Evolutionary conservation across 371 early-diverging fungal genomes (phyloP), one percentile per base, ranked within the genome.

Genomic region (Mucor circinelloides): DNA sequence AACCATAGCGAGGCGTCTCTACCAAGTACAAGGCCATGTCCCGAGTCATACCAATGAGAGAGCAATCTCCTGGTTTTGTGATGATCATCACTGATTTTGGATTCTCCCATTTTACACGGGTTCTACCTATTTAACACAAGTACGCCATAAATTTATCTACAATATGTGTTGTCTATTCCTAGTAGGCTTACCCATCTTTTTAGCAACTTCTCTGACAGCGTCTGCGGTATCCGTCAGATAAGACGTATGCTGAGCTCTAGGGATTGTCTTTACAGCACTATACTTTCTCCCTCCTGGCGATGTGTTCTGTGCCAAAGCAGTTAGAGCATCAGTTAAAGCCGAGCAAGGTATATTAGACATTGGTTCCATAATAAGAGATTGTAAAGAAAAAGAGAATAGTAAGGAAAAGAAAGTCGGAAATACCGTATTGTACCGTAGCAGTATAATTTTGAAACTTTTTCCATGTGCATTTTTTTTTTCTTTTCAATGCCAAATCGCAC

Each of bases 31-130:
- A 54, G 0, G 95, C 90, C 61, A 96, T 75, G 38, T 95, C 92
- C 4, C 93, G 85, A 12, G 97, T 95, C 73, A 93, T 79, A 32
- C 76, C 79, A 17, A 95, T 83, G 9, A 97, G 81, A 6, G 87
- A 85, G n/a, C 81, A 74, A 78, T 97, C 97, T 48, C 91, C 90
- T 19, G 94, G 89, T 72, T 97, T 97, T 17, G 96, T 95, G 34
- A 97, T 95, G 31, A 97, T 88, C 90, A 97, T 89, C 21, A 92
- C 88, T 5, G 89, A 87, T 59, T 85, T 85, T 2, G 91, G 90
- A 27, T 79, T 81, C 34, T 91, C 93, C 91, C 91, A 90, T 63
- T 86, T 79, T 19, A 84, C 73, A 17, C 78, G 69, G 8, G 84
- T 75, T 61, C 67, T 74, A 13, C 83, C 83, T 83, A n/a, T 10